phyloP scores from a whole-genome alignment of 1,139 yeast genomes.

The Geotrichum phurueaensis region DNA sequence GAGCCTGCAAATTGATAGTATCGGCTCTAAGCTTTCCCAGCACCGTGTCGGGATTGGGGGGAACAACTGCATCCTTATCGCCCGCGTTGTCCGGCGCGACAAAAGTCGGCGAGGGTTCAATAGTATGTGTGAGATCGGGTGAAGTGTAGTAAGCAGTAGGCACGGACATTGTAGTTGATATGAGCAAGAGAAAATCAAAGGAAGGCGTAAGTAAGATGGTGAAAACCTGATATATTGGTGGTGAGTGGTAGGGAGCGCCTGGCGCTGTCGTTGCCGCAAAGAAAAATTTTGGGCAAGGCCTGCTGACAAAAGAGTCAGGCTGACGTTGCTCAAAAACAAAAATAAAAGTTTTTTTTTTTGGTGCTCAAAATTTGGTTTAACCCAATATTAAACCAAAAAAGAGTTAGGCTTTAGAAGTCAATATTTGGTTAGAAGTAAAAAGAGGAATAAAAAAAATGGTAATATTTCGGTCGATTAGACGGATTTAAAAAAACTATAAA shows the following conservation, averaged over 20 bases:
- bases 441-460: too few relatives aligned
- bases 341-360: too few relatives aligned
- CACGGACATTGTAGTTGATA: background rate
- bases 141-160: conserved; percentile 1
- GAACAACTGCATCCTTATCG: conserved; percentile 1
- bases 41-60: background rate
- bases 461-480: too few relatives aligned
- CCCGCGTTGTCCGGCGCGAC: background rate
- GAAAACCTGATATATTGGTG: background rate
- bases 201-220: background rate
- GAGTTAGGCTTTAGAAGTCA: too few relatives aligned
- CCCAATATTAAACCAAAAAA: too few relatives aligned
- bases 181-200: background rate
- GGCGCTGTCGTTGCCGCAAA: too few relatives aligned
- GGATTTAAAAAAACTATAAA: too few relatives aligned
- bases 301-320: too few relatives aligned
- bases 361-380: too few relatives aligned
- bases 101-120: background rate
- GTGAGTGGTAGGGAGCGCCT: background rate
- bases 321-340: too few relatives aligned
- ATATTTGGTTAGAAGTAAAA: too few relatives aligned
- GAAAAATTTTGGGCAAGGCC: too few relatives aligned
- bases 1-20: background rate
- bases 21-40: conserved; percentile 1
- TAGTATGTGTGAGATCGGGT: background rate